Conservation (phyloP, 495 filamentous ascomycete species). For the Penicillium ucsense region DNA sequence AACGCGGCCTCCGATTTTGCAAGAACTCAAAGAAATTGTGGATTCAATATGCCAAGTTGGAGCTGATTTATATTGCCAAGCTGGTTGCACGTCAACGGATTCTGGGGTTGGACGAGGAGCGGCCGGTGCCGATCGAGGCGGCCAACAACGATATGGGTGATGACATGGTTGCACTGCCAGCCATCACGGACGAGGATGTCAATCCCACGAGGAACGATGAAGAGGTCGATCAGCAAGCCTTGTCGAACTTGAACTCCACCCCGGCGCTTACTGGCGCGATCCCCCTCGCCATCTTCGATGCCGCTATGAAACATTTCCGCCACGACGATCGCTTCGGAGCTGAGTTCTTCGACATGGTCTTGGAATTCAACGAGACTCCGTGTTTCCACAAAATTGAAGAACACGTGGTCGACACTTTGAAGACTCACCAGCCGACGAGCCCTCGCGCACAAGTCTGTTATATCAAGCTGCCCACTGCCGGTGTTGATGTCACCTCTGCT, state of each 20-base stretch:
- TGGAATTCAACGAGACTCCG: slow-evolving; percentile 51
- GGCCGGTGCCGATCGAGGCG: slow-evolving; percentile 32
- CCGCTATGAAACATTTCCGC: slow-evolving; percentile 68
- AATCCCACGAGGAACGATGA: slow-evolving; percentile 46
- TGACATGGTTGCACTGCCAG: slow-evolving; percentile 53
- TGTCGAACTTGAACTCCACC: slow-evolving; percentile 59
- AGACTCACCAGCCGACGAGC: slow-evolving; percentile 45
- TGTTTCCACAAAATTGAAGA: slow-evolving; percentile 60
- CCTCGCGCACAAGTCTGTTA: slow-evolving; percentile 56
- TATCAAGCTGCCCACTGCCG: slow-evolving; percentile 59
- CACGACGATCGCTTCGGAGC: slow-evolving; percentile 51
- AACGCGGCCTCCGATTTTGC: slow-evolving; percentile 81
- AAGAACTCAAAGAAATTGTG: slow-evolving; percentile 60
- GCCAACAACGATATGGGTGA: slow-evolving; percentile 30
- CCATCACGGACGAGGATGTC: slow-evolving; percentile 55
- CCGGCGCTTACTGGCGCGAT: slow-evolving; percentile 85
- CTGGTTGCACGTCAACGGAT: slow-evolving; percentile 62
- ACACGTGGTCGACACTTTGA: slow-evolving; percentile 61
- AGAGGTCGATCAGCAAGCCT: slow-evolving; percentile 38
- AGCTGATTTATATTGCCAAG: slow-evolving; percentile 83
- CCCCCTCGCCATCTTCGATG: slow-evolving; percentile 84
- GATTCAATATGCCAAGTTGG: slow-evolving; percentile 83
- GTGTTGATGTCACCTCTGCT: slow-evolving; percentile 49
- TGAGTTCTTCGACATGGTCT: slow-evolving; percentile 73
- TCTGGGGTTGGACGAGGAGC: slow-evolving; percentile 52